Evolutionary conservation across 2,329 filamentous ascomycete species (phyloP).

Genomic region (Xylogone sp.): DNA sequence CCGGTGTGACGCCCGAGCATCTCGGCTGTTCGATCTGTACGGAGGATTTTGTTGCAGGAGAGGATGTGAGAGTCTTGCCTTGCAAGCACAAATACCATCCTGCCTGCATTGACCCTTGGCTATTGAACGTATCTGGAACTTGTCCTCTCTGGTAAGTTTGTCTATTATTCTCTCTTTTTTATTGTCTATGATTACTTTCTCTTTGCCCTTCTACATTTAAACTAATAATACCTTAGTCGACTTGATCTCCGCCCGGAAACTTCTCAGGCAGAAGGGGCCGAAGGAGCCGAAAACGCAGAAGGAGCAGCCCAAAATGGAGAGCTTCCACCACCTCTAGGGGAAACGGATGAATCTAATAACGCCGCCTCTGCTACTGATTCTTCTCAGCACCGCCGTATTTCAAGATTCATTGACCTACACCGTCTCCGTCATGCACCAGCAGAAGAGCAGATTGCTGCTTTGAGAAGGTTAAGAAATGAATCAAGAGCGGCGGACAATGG

Average conservation of each 20-base stretch:
- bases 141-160: slow-evolving; percentile 62
- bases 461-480: slow-evolving; percentile 46
- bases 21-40: slow-evolving; percentile 66
- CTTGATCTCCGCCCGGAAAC: slow-evolving; percentile 31
- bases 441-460: slow-evolving; percentile 58
- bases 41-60: slow-evolving; percentile 62
- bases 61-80: slow-evolving; percentile 64
- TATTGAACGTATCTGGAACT: slow-evolving; percentile 66
- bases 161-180: not conserved
- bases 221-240: slow-evolving; percentile 23
- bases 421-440: slow-evolving; percentile 54
- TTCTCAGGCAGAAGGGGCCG: slow-evolving; percentile 37
- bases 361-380: slow-evolving; percentile 20
- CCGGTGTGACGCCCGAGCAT: slow-evolving; percentile 18
- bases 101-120: slow-evolving; percentile 65
- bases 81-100: slow-evolving; percentile 68
- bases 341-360: slow-evolving; percentile 11
- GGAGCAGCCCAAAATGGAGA: slow-evolving; percentile 11
- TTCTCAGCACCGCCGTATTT: slow-evolving; percentile 40
- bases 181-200: not conserved
- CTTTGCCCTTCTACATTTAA: slow-evolving; percentile 6
- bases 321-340: slow-evolving; percentile 22
- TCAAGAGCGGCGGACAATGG: slow-evolving; percentile 11
- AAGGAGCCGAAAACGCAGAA: slow-evolving; percentile 6
- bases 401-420: slow-evolving; percentile 53